Evolutionary conservation across 805 yeast genomes (phyloP).

Genomic region (Kodamaea laetipori): DNA sequence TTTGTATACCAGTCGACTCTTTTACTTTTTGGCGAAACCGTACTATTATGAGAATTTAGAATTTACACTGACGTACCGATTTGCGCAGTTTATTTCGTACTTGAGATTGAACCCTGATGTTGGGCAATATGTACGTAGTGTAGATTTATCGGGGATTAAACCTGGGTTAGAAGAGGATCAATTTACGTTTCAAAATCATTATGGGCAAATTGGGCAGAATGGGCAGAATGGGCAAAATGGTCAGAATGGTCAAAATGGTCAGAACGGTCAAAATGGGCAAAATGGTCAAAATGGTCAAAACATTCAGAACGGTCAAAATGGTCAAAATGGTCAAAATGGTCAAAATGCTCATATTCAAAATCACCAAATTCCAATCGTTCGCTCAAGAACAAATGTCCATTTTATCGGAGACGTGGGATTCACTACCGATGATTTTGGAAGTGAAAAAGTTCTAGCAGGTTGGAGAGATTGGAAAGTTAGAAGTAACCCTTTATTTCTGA

Average conservation of each 20-base stretch:
- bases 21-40: slow-evolving; percentile 54
- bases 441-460: slow-evolving; percentile 59
- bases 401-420: background rate
- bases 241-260: too few relatives aligned
- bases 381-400: slow-evolving; percentile 8
- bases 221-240: too few relatives aligned
- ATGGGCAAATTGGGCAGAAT: too few relatives aligned
- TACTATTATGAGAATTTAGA: slow-evolving; percentile 55
- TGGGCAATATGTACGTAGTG: slow-evolving; percentile 54
- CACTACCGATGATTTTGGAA: background rate
- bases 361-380: slow-evolving; percentile 9
- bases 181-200: too few relatives aligned
- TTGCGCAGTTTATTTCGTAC: slow-evolving; percentile 76
- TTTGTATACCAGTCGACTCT: slow-evolving; percentile 52
- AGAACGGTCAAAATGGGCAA: background rate
- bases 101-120: slow-evolving; percentile 57
- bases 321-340: too few relatives aligned
- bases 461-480: slow-evolving; percentile 93
- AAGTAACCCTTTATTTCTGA: slow-evolving; percentile 61
- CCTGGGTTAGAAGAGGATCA: slow-evolving; percentile 31
- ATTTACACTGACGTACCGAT: slow-evolving; percentile 71
- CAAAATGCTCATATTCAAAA: slow-evolving; percentile 12
- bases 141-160: slow-evolving; percentile 58
- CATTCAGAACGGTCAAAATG: too few relatives aligned
- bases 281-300: too few relatives aligned